Conservation (phyloP, 1,139 yeast species). For the Kluyveromyces sp. region DNA sequence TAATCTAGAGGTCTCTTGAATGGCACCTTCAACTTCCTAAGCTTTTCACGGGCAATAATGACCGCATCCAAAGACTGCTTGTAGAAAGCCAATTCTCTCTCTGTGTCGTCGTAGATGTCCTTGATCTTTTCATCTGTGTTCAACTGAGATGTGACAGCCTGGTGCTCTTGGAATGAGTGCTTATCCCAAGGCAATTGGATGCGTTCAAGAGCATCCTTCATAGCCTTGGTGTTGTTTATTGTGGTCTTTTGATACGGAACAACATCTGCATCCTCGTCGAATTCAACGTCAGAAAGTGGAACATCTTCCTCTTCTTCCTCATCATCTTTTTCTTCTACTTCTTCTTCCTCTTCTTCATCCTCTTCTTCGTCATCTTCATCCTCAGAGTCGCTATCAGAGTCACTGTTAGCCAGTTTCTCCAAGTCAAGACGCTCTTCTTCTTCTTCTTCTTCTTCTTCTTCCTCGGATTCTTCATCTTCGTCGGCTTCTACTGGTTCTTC, state of each 20-base stretch:
- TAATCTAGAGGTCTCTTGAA: slow-evolving; percentile 91
- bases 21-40: slow-evolving; percentile 65
- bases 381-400: slow-evolving; percentile 37
- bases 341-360: slow-evolving; percentile 35
- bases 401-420: slow-evolving; percentile 53
- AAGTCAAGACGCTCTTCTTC: slow-evolving; percentile 35
- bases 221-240: slow-evolving; percentile 62
- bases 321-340: slow-evolving; percentile 37
- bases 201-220: slow-evolving; percentile 60
- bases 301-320: slow-evolving; percentile 56
- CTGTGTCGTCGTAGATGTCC: slow-evolving; percentile 92
- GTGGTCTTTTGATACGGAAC: slow-evolving; percentile 89
- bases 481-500: slow-evolving; percentile 27
- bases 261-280: slow-evolving; percentile 80
- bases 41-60: slow-evolving; percentile 57
- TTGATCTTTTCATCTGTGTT: slow-evolving; percentile 61
- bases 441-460: slow-evolving; percentile 29
- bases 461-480: slow-evolving; percentile 24
- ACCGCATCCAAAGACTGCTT: slow-evolving; percentile 91
- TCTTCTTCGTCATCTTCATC: slow-evolving; percentile 42
- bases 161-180: slow-evolving; percentile 77
- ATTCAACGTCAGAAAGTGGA: slow-evolving; percentile 70
- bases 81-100: slow-evolving; percentile 76
- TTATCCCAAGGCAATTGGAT: slow-evolving; percentile 66
- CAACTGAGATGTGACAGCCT: slow-evolving; percentile 56